phyloP scores from a whole-genome alignment of 495 filamentous ascomycete species.

The Lentithecium fluviatile region DNA sequence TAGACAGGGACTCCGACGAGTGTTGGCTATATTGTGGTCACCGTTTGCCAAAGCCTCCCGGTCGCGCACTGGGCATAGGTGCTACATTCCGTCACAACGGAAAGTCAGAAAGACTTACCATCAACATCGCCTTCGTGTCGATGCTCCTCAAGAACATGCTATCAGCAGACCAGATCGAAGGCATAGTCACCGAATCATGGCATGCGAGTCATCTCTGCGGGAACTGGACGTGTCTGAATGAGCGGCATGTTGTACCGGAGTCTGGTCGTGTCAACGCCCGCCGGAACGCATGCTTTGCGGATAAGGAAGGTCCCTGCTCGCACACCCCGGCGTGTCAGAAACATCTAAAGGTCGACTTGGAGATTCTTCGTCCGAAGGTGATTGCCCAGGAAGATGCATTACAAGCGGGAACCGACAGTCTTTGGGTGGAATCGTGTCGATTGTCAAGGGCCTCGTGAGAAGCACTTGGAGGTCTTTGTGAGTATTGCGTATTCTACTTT shows the following conservation, averaged over 20 bases:
- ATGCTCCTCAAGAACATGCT: slow-evolving; percentile 33
- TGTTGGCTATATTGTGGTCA: too few species aligned
- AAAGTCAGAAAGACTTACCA: neutral
- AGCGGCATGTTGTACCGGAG: slow-evolving; percentile 39
- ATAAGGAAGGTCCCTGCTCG: slow-evolving; percentile 21
- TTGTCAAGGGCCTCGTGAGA: too few species aligned
- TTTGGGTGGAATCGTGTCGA: too few species aligned
- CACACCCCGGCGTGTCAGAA: slow-evolving; percentile 41
- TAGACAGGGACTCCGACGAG: too few species aligned
- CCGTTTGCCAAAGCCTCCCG: too few species aligned
- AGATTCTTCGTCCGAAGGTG: neutral
- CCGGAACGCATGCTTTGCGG: slow-evolving; percentile 40
- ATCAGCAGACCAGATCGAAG: slow-evolving; percentile 39
- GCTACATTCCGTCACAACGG: neutral
- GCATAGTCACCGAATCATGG: slow-evolving; percentile 41
- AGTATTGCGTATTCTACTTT: too few species aligned
- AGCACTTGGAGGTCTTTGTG: too few species aligned
- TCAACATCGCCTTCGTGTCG: slow-evolving; percentile 32
- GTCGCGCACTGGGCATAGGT: too few species aligned
- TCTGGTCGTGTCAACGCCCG: slow-evolving; percentile 33
- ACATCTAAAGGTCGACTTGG: slow-evolving; percentile 26
- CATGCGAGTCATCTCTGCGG: slow-evolving; percentile 44
- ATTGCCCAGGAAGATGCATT: too few species aligned
- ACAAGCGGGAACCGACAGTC: too few species aligned
- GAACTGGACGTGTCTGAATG: slow-evolving; percentile 46